A percentile compares a stretch with the other conserved stretches of the same genome.
Conservation (phyloP, 73 alveolate genomes). For the Paramecium pentaurelia region DNA sequence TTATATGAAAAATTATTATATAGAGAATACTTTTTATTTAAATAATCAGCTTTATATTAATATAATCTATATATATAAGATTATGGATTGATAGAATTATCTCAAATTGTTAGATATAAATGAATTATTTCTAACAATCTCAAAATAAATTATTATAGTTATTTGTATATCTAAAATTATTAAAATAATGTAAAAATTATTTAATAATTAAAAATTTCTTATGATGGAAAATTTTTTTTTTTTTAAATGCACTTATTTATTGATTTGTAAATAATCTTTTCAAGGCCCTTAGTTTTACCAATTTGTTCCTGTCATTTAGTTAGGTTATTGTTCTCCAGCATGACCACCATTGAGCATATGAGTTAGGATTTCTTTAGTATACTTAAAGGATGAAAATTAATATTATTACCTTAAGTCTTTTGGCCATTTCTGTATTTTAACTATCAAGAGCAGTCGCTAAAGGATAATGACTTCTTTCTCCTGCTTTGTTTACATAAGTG, state of each 20-base stretch:
- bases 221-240: background rate
- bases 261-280: background rate
- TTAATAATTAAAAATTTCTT: no score
- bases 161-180: no score
- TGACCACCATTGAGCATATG: constrained; percentile 77
- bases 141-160: no score
- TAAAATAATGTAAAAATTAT: no score
- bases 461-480: constrained; percentile 89
- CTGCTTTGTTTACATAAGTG: constrained; percentile 92
- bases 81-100: no score
- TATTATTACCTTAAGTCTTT: constrained; percentile 38
- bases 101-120: no score
- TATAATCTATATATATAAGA: no score
- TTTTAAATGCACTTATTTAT: background rate
- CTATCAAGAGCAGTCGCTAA: constrained; percentile 91
- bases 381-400: constrained; percentile 55
- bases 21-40: no score
- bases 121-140: no score
- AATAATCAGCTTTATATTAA: no score
- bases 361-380: constrained; percentile 90
- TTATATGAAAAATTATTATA: no score
- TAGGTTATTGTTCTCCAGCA: background rate
- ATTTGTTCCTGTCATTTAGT: constrained; percentile 31
- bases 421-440: constrained; percentile 90
- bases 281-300: constrained; percentile 9